Conservation (phyloP, 2,329 filamentous ascomycete genomes). For the Calonectria ilicicola region DNA sequence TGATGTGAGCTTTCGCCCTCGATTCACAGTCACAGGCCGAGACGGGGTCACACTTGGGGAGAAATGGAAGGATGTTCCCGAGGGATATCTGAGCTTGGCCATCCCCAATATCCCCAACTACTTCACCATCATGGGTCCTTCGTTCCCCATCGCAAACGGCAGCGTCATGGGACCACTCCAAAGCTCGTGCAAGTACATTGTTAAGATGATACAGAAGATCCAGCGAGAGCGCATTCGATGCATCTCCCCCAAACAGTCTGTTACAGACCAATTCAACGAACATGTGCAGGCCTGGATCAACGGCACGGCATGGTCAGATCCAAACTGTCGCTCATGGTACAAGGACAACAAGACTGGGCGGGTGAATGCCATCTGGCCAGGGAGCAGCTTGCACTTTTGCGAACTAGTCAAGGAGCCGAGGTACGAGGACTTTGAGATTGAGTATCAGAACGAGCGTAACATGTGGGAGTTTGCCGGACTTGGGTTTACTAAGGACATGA, state of each 20-base stretch:
- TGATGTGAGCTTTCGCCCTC: constrained; percentile 3
- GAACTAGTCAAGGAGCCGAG: not conserved
- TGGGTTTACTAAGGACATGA: constrained; percentile 3
- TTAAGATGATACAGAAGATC: constrained; percentile 14
- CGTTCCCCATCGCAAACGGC: constrained; percentile 15
- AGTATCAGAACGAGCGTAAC: constrained; percentile 9
- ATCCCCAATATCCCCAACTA: constrained; percentile 15
- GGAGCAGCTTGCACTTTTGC: constrained; percentile 10
- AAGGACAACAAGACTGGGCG: constrained; percentile 12
- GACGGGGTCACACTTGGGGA: not conserved
- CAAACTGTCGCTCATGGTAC: constrained; percentile 15
- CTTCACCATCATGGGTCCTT: constrained; percentile 14
- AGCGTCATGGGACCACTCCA: constrained; percentile 13
- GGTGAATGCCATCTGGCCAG: constrained; percentile 18
- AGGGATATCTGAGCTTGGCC: constrained; percentile 7
- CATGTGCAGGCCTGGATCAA: constrained; percentile 11
- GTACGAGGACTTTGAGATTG: constrained; percentile 18
- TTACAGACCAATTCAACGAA: constrained; percentile 12
- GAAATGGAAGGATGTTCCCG: constrained; percentile 10
- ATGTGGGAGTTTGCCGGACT: constrained; percentile 11
- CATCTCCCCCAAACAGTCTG: not conserved
- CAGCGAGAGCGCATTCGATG: constrained; percentile 6
- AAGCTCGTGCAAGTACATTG: not conserved
- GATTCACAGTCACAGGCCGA: not conserved
- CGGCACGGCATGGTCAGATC: constrained; percentile 8